Conservation (phyloP, 371 early-diverging fungal species). For the Mortierella polycephala region DNA sequence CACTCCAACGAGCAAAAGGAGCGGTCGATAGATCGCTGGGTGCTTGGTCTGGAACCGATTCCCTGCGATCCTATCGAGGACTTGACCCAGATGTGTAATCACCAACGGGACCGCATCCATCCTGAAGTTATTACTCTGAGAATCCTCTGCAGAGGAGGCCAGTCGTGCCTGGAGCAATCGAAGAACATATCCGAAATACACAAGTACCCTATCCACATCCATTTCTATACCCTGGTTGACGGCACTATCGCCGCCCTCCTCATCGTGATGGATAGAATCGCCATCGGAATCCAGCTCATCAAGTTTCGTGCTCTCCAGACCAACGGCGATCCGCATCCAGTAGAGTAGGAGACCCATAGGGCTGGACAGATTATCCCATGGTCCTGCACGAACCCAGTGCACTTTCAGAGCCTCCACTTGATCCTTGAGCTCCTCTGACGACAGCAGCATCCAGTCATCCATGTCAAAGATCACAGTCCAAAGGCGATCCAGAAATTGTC, state of each 20-base stretch:
- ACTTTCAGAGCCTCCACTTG: constrained; percentile 23
- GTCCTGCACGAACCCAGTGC: constrained; percentile 29
- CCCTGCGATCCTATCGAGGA: constrained; percentile 36
- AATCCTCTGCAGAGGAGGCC: constrained; percentile 41
- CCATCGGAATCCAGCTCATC: constrained; percentile 12
- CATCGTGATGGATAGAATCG: background rate
- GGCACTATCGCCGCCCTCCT: background rate
- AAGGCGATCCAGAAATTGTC: constrained; percentile 25
- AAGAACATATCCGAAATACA: constrained; percentile 37
- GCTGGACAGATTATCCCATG: constrained; percentile 31
- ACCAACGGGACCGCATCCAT: constrained; percentile 28
- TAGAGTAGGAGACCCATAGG: constrained; percentile 38
- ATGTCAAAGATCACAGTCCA: constrained; percentile 29
- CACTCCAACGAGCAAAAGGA: constrained; percentile 26
- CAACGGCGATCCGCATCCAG: constrained; percentile 49
- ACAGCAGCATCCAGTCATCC: constrained; percentile 26
- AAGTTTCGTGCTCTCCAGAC: constrained; percentile 26
- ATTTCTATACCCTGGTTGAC: background rate
- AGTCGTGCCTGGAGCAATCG: constrained; percentile 35
- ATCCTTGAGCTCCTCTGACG: constrained; percentile 5
- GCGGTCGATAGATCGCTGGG: constrained; percentile 19
- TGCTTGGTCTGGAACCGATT: constrained; percentile 14
- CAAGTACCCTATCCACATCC: constrained; percentile 23
- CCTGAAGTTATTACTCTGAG: constrained; percentile 38
- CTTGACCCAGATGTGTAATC: constrained; percentile 34